A percentile compares a stretch with the other conserved stretches of the same genome.
Conservation (phyloP, 148 eudicot species). For the Oxyria digyna region DNA sequence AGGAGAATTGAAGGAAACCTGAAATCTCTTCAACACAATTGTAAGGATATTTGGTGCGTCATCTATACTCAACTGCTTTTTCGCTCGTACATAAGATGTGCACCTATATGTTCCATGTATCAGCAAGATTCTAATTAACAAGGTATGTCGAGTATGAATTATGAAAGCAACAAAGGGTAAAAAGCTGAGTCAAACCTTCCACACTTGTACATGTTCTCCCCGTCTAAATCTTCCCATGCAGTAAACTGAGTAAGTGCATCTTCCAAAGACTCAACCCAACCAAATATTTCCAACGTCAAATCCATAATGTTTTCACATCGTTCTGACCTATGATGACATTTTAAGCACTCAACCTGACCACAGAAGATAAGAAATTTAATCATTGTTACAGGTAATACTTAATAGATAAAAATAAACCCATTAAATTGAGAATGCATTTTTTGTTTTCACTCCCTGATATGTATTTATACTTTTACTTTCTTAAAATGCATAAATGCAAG, state of each 20-base stretch:
- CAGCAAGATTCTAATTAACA: neutral
- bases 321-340: conserved; percentile 73
- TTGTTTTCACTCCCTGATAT: neutral
- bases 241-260: conserved; percentile 93
- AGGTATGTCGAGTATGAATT: too few species aligned
- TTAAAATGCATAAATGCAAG: neutral
- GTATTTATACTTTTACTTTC: neutral
- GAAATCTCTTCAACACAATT: conserved; percentile 91
- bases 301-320: conserved; percentile 87
- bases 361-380: neutral
- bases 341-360: conserved; percentile 70
- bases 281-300: conserved; percentile 80
- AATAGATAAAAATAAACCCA: neutral
- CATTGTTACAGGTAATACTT: neutral
- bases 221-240: conserved; percentile 82
- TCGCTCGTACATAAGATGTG: conserved; percentile 72
- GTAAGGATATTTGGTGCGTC: conserved; percentile 93
- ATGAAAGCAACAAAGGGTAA: neutral
- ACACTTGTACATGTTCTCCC: conserved; percentile 95
- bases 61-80: conserved; percentile 77
- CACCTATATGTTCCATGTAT: conserved; percentile 34
- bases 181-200: conserved; percentile 48
- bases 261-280: conserved; percentile 86
- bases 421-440: neutral
- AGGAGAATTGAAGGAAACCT: conserved; percentile 29